Conservation (phyloP, 257 asterid species). For the Cinchona pubescens region DNA sequence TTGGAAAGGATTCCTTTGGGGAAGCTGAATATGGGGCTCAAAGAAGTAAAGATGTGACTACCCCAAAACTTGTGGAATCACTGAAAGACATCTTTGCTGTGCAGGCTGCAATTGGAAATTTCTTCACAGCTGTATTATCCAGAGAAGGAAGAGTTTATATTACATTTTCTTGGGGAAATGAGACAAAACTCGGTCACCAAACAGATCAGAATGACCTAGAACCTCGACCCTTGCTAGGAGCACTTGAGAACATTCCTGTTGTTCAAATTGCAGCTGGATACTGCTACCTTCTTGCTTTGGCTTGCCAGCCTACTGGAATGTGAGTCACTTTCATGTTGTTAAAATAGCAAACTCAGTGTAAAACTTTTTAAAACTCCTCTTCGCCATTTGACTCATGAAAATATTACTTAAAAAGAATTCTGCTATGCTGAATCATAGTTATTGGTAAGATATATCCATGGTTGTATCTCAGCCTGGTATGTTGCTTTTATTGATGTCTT, state of each 20-base stretch:
- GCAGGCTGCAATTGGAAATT: slow-evolving; percentile 95
- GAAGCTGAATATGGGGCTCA: slow-evolving; percentile 78
- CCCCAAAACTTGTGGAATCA: slow-evolving; percentile 85
- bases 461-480: background rate
- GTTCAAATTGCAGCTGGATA: slow-evolving; percentile 99
- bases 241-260: slow-evolving; percentile 76
- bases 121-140: slow-evolving; percentile 92
- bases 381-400: background rate
- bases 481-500: background rate
- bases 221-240: slow-evolving; percentile 80
- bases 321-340: slow-evolving; percentile 37
- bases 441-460: background rate
- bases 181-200: slow-evolving; percentile 85
- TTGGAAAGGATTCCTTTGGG: slow-evolving; percentile 87
- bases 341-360: background rate
- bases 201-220: slow-evolving; percentile 75
- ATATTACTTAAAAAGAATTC: background rate
- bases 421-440: background rate
- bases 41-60: slow-evolving; percentile 61
- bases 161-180: slow-evolving; percentile 98
- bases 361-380: background rate
- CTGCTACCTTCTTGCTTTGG: slow-evolving; percentile 96
- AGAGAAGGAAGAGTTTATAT: slow-evolving; percentile 90
- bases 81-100: slow-evolving; percentile 88
- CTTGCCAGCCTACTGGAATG: slow-evolving; percentile 96